phyloP scores from a whole-genome alignment of 2,329 filamentous ascomycete genomes.

The Coniochaeta hoffmannii region DNA sequence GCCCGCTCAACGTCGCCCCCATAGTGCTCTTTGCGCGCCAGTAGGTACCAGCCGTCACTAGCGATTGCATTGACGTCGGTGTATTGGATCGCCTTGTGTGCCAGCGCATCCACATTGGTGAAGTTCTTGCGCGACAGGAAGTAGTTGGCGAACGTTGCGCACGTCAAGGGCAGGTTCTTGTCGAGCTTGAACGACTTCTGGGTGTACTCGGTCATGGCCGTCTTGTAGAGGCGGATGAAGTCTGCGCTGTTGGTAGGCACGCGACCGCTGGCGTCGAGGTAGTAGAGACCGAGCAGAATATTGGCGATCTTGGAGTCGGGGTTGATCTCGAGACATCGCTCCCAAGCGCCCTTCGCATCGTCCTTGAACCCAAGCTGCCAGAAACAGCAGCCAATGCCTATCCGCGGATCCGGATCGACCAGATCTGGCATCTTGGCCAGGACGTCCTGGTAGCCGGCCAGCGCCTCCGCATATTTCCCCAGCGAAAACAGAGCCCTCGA shows the following conservation, averaged over 20 bases:
- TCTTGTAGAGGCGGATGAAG: constrained; percentile 81
- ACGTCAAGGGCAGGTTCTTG: constrained; percentile 83
- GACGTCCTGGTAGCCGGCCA: constrained; percentile 81
- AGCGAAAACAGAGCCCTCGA: constrained; percentile 81
- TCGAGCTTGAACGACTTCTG: constrained; percentile 91
- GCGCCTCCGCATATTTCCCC: constrained; percentile 75
- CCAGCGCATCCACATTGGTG: constrained; percentile 74
- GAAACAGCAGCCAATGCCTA: constrained; percentile 93
- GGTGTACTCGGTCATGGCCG: constrained; percentile 89
- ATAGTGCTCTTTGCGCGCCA: constrained; percentile 87
- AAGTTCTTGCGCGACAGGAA: constrained; percentile 79
- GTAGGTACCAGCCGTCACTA: constrained; percentile 94
- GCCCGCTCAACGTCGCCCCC: constrained; percentile 68
- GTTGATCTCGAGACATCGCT: constrained; percentile 72
- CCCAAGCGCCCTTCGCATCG: constrained; percentile 85
- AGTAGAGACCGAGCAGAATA: constrained; percentile 82
- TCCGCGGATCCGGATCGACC: constrained; percentile 87
- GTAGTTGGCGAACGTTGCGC: constrained; percentile 82
- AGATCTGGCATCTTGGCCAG: constrained; percentile 79
- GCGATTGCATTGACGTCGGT: constrained; percentile 96
- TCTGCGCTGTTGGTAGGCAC: constrained; percentile 76
- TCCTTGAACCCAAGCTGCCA: constrained; percentile 96
- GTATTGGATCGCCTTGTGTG: constrained; percentile 87
- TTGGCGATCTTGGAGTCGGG: constrained; percentile 84
- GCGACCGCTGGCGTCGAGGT: constrained; percentile 78